phyloP scores from a whole-genome alignment of 2,329 filamentous ascomycete genomes.

The Bertia moriformis region DNA sequence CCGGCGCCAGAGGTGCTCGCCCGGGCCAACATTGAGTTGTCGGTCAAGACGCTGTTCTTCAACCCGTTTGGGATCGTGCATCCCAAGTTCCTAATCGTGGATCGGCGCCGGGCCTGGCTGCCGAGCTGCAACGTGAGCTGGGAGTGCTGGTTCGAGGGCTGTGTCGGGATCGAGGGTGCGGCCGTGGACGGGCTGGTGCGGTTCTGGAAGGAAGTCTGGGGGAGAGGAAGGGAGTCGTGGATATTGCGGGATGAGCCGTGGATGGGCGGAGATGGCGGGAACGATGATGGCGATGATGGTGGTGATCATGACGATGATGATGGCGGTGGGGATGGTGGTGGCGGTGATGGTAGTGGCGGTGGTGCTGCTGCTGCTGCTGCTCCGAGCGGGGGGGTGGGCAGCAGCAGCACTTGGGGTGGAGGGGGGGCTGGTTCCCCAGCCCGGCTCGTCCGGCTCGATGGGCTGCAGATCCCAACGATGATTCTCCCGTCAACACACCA shows the following conservation, averaged over 20 bases:
- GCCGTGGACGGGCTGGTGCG: slow-evolving; percentile 44
- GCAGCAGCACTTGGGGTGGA: too few relatives aligned
- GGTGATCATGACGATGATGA: slow-evolving; percentile 4
- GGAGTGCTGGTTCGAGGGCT: slow-evolving; percentile 78
- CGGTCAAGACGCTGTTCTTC: slow-evolving; percentile 67
- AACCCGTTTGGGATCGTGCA: slow-evolving; percentile 77
- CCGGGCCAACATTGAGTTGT: slow-evolving; percentile 47
- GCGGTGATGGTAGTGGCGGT: too few relatives aligned
- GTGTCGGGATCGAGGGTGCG: slow-evolving; percentile 48
- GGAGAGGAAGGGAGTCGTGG: slow-evolving; percentile 13
- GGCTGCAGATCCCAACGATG: slow-evolving; percentile 30
- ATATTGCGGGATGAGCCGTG: slow-evolving; percentile 3
- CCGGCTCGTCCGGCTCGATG: slow-evolving; percentile 3
- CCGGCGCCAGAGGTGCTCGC: slow-evolving; percentile 35
- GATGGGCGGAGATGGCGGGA: too few relatives aligned
- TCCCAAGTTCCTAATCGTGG: slow-evolving; percentile 67
- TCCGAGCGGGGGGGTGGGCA: too few relatives aligned
- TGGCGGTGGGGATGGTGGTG: too few relatives aligned
- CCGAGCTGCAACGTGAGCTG: slow-evolving; percentile 77
- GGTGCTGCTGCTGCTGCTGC: too few relatives aligned
- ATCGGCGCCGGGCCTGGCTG: slow-evolving; percentile 50
- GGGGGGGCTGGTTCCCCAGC: slow-evolving; percentile 3
- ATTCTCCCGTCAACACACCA: slow-evolving; percentile 65
- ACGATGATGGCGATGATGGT: slow-evolving; percentile 1
- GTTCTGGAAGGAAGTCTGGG: slow-evolving; percentile 63